Evolutionary conservation across 2,329 filamentous ascomycete genomes (phyloP), one percentile per base, ranked within the genome.

Genomic region (Pseudofabraea citricarpa): DNA sequence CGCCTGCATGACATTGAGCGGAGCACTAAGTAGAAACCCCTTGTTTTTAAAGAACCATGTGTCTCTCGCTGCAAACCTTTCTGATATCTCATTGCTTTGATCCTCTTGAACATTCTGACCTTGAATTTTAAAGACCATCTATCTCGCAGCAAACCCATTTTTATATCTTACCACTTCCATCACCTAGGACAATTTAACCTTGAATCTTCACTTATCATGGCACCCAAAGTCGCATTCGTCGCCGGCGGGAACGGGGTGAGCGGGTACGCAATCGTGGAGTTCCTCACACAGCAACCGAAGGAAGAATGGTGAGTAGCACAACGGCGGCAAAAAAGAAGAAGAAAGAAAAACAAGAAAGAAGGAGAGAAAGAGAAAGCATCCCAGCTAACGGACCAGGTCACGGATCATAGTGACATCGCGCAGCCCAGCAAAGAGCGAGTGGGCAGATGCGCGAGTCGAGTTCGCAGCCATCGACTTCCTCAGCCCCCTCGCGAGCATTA

Each of bases 221-320:
- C 26, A 4, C 26, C 32, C 3, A 64, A 63, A 38, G 55, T 57
- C 4, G 63, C 62, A 6, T 60, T 66, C 35, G 54, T 64, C 18
- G 59, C 61, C 4, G 63, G 61, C 21, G 54, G 41, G 12, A 65
- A 64, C 45, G 63, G 64, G 19, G 60, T 65, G 29, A 62, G 51
- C 33, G 63, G 64, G 5, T 47, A 50, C 39, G 57, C 62, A 2
- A 57, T 67, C 13, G 45, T 65, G 12, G 61, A 66, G 43, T 52
- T 64, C 29, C 46, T 67, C 4, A 47, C 54, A 13, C 45, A 52
- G 2, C 46, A 48, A 10, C 55, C 58, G 1, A 54, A 56, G 21
- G 46, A 49, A 19, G 48, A 59, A 43, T 57, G 56, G 53, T 58
- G n/a, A n/a, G n/a, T n/a, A n/a, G n/a, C n/a, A n/a, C n/a, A n/a